Base-by-base conservation (phyloP, 2,329 filamentous ascomycete genomes). In the Leptographium radiaticola region DNA sequence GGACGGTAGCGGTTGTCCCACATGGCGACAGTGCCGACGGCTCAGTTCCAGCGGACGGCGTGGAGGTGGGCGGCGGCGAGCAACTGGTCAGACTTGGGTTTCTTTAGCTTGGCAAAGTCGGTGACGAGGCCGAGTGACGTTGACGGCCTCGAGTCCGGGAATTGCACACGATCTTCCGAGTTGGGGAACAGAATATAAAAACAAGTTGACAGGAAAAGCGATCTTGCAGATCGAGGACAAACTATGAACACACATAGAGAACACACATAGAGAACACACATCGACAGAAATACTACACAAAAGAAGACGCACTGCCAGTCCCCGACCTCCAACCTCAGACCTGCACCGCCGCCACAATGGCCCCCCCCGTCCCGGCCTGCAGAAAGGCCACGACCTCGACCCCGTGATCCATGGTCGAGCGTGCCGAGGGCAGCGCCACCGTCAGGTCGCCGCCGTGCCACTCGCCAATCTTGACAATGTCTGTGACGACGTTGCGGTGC, bases 11-110 rank as follows among this genome's bases (percentile, higher is more conserved):
- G 60, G 57, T 76, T 76, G 53, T 77, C 74, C 73, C 74, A 76
- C 62, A 76, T 71, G 1, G 74, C 73, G 6, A 75, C 70, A 34
- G 69, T 71, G 0, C 73, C 73, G 8, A 71, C 69, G 0, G 66
- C 61, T 73, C 75, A 77, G 56, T 74, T 75, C 67, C 72, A 75
- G 2, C 74, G 64, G 7, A 76, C 73, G 30, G 67, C 67, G 57
- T 75, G 72, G 33, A 76, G 69, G 57, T 75, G 73, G 50, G 68
- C 68, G 4, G 62, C 56, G 49, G 73, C 70, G 0, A 75, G 62
- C 6, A 75, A 60, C 61, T 68, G 67, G 60, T 75, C 72, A 1
- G 70, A 72, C 58, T 77, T 74, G 7, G 63, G 60, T 54, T 72
- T 74, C 54, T 75, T 75, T 12, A 77, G 64, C 59, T 75, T 73